Evolutionary conservation across 352 stramenopile species (phyloP).

Genomic region (Phytophthora citricola): DNA sequence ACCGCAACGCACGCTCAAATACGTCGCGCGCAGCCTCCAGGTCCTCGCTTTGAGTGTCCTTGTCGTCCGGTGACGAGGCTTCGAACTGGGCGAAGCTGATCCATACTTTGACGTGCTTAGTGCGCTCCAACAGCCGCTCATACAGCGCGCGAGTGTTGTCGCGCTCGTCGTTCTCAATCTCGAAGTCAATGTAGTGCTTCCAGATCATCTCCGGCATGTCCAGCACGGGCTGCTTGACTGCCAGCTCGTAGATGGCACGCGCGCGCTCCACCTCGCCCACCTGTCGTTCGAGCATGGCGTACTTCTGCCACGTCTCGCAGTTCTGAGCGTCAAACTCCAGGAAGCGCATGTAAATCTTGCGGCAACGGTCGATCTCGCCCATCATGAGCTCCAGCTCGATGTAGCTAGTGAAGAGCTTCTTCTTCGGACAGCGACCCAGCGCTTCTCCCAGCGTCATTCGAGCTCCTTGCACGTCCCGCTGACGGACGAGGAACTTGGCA

Average conservation of each 20-base stretch:
- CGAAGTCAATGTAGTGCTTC: slow-evolving; percentile 99
- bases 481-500: slow-evolving; percentile 96
- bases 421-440: slow-evolving; percentile 94
- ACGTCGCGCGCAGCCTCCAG: slow-evolving; percentile 86
- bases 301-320: slow-evolving; percentile 95
- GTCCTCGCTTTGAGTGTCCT: slow-evolving; percentile 40
- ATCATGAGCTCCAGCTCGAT: slow-evolving; percentile 97
- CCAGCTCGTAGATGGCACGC: slow-evolving; percentile 97
- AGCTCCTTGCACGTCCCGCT: slow-evolving; percentile 92
- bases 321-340: slow-evolving; percentile 88
- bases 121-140: slow-evolving; percentile 96
- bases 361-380: slow-evolving; percentile 97
- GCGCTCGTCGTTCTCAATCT: slow-evolving; percentile 90
- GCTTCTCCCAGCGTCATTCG: slow-evolving; percentile 94
- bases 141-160: slow-evolving; percentile 94
- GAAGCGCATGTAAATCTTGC: slow-evolving; percentile 89
- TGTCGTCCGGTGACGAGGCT: slow-evolving; percentile 35
- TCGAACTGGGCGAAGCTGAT: slow-evolving; percentile 93
- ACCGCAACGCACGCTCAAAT: slow-evolving; percentile 92
- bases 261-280: slow-evolving; percentile 95
- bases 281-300: slow-evolving; percentile 95
- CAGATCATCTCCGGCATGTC: slow-evolving; percentile 99
- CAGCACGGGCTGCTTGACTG: slow-evolving; percentile 93
- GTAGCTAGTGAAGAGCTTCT: slow-evolving; percentile 94
- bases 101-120: slow-evolving; percentile 98